A percentile compares a stretch with the other conserved stretches of the same genome.
Conservation (phyloP, 2,329 filamentous ascomycete species). For the Huntiella bhutanensis region DNA sequence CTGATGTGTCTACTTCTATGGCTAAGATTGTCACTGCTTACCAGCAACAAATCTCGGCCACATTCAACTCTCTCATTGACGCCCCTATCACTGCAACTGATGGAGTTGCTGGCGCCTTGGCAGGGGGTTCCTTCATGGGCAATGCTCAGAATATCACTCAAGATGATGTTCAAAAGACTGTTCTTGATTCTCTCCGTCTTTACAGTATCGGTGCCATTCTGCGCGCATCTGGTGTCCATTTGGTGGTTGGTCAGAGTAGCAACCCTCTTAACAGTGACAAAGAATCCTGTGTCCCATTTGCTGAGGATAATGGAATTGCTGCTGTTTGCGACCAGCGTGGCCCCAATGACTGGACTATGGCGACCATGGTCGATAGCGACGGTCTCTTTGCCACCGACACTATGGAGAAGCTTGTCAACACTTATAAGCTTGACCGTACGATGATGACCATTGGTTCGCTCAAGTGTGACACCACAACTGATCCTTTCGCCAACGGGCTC, state of each 20-base stretch:
- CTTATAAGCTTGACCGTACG: slow-evolving; percentile 6
- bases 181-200: slow-evolving; percentile 3
- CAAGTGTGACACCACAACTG: not conserved
- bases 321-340: slow-evolving; percentile 2
- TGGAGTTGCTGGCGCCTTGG: slow-evolving; percentile 6
- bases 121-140: slow-evolving; percentile 11
- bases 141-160: slow-evolving; percentile 11
- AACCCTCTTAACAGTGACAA: not conserved
- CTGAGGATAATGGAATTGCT: not conserved
- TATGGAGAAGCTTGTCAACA: slow-evolving; percentile 4
- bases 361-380: slow-evolving; percentile 3
- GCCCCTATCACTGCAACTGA: slow-evolving; percentile 6
- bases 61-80: slow-evolving; percentile 10
- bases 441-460: not conserved
- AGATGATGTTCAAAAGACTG: slow-evolving; percentile 8
- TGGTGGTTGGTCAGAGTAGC: not conserved
- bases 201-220: slow-evolving; percentile 9
- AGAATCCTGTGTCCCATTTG: not conserved
- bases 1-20: slow-evolving; percentile 4
- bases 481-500: not conserved
- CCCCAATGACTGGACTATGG: not conserved
- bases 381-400: not conserved
- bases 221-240: slow-evolving; percentile 4
- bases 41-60: slow-evolving; percentile 4
- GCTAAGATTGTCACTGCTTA: slow-evolving; percentile 7